Percentiles rank a stretch among this genome's conserved stretches.
These are phyloP conservation scores for Starmerella sirachaensis DNA, from an alignment of 805 yeast genomes.

Conservation along the genomic window DNA sequence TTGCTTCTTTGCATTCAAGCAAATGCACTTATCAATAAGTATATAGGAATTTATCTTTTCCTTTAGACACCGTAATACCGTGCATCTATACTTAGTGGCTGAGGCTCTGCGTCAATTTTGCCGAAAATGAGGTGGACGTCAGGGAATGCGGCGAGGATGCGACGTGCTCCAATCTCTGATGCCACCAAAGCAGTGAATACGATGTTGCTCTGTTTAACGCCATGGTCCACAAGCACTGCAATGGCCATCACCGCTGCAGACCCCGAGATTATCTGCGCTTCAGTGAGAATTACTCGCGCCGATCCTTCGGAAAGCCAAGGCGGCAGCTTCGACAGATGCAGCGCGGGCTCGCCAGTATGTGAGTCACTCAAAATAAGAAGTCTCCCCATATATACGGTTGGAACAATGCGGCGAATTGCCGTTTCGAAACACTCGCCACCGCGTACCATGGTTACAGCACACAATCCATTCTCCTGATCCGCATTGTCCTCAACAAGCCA, in stretches of 20 bases:
- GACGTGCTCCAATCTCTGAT: constrained; percentile 64
- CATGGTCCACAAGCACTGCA: constrained; percentile 75
- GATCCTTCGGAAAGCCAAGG: constrained; percentile 19
- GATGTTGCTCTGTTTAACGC: constrained; percentile 48
- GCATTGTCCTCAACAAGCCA: constrained; percentile 22
- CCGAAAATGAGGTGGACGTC: constrained; percentile 59
- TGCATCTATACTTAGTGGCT: constrained; percentile 59
- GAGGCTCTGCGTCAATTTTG: constrained; percentile 42
- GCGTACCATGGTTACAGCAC: constrained; percentile 70
- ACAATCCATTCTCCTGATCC: constrained; percentile 34
- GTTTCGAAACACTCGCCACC: constrained; percentile 89
- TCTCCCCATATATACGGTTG: constrained; percentile 72
- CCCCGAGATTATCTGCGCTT: constrained; percentile 82
- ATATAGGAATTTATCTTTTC: too few relatives aligned
- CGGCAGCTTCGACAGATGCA: constrained; percentile 74
- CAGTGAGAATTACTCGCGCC: constrained; percentile 52
- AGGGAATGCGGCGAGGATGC: constrained; percentile 66
- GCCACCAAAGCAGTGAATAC: constrained; percentile 59
- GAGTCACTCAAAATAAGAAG: constrained; percentile 79
- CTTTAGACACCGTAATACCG: constrained; percentile 67
- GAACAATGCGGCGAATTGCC: constrained; percentile 62
- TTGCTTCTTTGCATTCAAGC: too few relatives aligned
- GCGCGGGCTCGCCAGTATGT: constrained; percentile 83
- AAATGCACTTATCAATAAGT: neutral
- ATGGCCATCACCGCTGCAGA: constrained; percentile 93